A percentile compares a stretch with the other conserved stretches of the same genome.
Evolutionary conservation across 148 eudicot genomes (phyloP).

Genomic region (Vaccinium corymbosum): DNA sequence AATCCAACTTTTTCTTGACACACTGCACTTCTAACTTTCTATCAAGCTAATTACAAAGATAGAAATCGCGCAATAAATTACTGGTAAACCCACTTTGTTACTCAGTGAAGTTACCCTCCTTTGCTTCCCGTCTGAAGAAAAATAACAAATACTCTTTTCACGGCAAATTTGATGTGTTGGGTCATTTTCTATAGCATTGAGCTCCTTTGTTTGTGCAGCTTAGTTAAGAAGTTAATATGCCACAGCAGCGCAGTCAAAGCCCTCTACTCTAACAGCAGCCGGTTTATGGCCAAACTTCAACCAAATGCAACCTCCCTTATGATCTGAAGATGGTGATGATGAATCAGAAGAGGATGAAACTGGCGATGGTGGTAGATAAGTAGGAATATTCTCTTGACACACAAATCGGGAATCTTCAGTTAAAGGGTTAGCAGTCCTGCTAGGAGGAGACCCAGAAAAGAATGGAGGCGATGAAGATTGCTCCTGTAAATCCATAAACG

Average conservation of each 20-base stretch:
- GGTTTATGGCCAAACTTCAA: slow-evolving; percentile 43
- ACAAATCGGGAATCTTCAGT: slow-evolving; percentile 43
- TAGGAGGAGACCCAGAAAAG: slow-evolving; percentile 55
- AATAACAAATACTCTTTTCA: background rate
- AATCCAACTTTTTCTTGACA: background rate
- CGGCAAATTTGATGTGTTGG: background rate
- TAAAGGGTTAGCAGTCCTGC: slow-evolving; percentile 56
- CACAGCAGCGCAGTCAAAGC: slow-evolving; percentile 59
- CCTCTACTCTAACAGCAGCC: slow-evolving; percentile 60
- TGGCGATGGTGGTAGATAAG: slow-evolving; percentile 37
- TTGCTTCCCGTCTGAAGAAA: background rate
- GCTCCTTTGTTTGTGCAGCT: slow-evolving; percentile 41
- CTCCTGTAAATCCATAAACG: slow-evolving; percentile 26
- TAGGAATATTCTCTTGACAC: slow-evolving; percentile 25
- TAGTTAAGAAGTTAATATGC: slow-evolving; percentile 36
- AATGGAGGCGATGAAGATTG: slow-evolving; percentile 45
- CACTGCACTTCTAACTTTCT: background rate
- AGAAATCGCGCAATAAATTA: no score
- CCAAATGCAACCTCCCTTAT: slow-evolving; percentile 41
- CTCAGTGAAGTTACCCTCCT: background rate
- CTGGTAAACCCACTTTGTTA: background rate
- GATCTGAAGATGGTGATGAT: slow-evolving; percentile 34
- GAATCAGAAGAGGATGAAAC: slow-evolving; percentile 32
- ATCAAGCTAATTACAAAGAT: slow-evolving; percentile 9
- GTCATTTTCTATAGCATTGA: background rate